A percentile compares a stretch with the other conserved stretches of the same genome.
Conservation (phyloP, 2,329 filamentous ascomycete genomes). For the Gaeumannomyces tritici region DNA sequence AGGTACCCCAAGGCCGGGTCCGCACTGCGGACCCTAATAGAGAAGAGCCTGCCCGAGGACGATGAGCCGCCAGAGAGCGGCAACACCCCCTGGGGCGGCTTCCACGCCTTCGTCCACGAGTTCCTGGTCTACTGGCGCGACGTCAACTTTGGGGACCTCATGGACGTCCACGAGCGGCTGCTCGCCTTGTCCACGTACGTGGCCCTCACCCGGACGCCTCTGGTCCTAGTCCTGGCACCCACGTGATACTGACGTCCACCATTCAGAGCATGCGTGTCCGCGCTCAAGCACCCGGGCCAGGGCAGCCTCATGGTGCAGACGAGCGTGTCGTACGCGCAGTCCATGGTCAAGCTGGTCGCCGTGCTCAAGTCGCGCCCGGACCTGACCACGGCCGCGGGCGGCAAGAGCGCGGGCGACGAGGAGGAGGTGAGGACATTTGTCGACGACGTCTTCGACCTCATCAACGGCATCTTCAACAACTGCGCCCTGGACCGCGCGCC, state of each 20-base stretch:
- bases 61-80: slow-evolving; percentile 54
- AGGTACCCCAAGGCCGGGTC: slow-evolving; percentile 39
- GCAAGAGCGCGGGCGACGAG: slow-evolving; percentile 45
- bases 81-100: slow-evolving; percentile 63
- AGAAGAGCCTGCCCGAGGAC: slow-evolving; percentile 52
- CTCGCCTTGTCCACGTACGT: slow-evolving; percentile 42
- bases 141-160: slow-evolving; percentile 64
- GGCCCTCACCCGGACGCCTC: too few species aligned
- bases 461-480: slow-evolving; percentile 84
- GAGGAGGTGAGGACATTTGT: slow-evolving; percentile 67
- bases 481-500: slow-evolving; percentile 74
- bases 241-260: not conserved
- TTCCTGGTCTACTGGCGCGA: slow-evolving; percentile 78
- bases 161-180: slow-evolving; percentile 66
- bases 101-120: slow-evolving; percentile 69
- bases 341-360: slow-evolving; percentile 75
- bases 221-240: not conserved
- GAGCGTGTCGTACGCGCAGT: slow-evolving; percentile 70
- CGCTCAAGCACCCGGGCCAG: slow-evolving; percentile 68
- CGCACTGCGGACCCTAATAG: slow-evolving; percentile 53
- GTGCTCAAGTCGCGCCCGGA: slow-evolving; percentile 73
- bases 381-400: slow-evolving; percentile 50
- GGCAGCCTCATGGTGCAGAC: slow-evolving; percentile 77
- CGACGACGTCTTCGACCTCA: slow-evolving; percentile 78
- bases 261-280: slow-evolving; percentile 67